Conservation (phyloP, 805 yeast species). For the Candida gorgasii region DNA sequence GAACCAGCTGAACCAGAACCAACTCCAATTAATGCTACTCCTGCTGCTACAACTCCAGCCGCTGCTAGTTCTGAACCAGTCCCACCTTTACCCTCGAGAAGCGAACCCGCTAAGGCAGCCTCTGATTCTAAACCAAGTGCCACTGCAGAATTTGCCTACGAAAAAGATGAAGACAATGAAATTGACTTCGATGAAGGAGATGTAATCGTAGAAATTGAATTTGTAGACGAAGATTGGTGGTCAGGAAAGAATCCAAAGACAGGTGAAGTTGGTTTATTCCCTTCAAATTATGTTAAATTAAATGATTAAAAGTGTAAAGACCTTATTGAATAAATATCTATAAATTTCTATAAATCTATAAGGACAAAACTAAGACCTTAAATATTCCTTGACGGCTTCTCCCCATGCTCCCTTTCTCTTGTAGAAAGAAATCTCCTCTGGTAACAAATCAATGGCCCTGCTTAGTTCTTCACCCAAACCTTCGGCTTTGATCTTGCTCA, state of each 20-base stretch:
- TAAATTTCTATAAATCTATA: slow-evolving; percentile 2
- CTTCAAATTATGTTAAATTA: slow-evolving; percentile 75
- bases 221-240: slow-evolving; percentile 98
- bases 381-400: slow-evolving; percentile 34
- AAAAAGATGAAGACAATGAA: slow-evolving; percentile 92
- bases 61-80: slow-evolving; percentile 18
- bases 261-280: slow-evolving; percentile 85
- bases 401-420: slow-evolving; percentile 41
- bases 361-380: slow-evolving; percentile 15
- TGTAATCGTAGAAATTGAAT: slow-evolving; percentile 75
- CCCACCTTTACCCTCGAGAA: slow-evolving; percentile 21
- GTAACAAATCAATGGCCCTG: slow-evolving; percentile 36
- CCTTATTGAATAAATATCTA: background rate
- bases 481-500: slow-evolving; percentile 28
- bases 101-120: slow-evolving; percentile 17
- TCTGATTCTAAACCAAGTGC: slow-evolving; percentile 42
- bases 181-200: slow-evolving; percentile 84
- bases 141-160: slow-evolving; percentile 74
- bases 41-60: slow-evolving; percentile 10
- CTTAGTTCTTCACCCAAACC: slow-evolving; percentile 32
- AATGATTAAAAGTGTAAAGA: slow-evolving; percentile 13
- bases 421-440: slow-evolving; percentile 39
- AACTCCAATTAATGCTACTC: slow-evolving; percentile 2
- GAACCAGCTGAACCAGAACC: slow-evolving; percentile 10
- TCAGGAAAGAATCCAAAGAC: slow-evolving; percentile 65